Percentiles rank a stretch among this genome's conserved stretches.
phyloP scores from a whole-genome alignment of 106 monocot species.

The Hemerocallis citrina region DNA sequence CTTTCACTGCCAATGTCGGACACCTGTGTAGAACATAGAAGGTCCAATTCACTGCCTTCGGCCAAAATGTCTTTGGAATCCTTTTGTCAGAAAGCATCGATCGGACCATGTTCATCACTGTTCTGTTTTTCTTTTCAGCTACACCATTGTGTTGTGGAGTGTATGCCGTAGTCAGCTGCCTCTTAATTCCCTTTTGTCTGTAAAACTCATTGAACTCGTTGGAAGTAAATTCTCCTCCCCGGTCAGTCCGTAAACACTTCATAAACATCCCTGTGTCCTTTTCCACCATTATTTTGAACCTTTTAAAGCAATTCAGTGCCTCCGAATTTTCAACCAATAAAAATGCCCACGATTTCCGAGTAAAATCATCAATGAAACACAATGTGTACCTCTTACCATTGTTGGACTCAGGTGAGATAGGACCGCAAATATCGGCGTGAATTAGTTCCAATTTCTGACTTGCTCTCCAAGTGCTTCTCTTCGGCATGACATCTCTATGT shows the following conservation, averaged over 20 bases:
- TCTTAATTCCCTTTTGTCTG: background rate
- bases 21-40: conserved; percentile 6
- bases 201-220: background rate
- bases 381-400: background rate
- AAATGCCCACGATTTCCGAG: background rate
- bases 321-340: background rate
- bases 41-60: conserved; percentile 3
- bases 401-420: background rate
- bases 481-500: background rate
- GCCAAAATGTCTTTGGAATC: conserved; percentile 7
- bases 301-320: background rate
- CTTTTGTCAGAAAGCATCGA: background rate
- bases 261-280: background rate
- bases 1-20: background rate
- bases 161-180: background rate
- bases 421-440: background rate
- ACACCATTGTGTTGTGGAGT: conserved; percentile 4
- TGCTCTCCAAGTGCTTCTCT: background rate
- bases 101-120: conserved; percentile 2
- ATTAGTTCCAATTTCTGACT: background rate
- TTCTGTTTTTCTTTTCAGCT: background rate
- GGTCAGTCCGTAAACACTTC: background rate
- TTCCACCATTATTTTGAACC: conserved; percentile 1
- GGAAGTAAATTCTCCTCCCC: background rate
- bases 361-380: conserved; percentile 9